Conservation (phyloP, 768 basidiomycete genomes). For the Rhodotorula diobovata region DNA sequence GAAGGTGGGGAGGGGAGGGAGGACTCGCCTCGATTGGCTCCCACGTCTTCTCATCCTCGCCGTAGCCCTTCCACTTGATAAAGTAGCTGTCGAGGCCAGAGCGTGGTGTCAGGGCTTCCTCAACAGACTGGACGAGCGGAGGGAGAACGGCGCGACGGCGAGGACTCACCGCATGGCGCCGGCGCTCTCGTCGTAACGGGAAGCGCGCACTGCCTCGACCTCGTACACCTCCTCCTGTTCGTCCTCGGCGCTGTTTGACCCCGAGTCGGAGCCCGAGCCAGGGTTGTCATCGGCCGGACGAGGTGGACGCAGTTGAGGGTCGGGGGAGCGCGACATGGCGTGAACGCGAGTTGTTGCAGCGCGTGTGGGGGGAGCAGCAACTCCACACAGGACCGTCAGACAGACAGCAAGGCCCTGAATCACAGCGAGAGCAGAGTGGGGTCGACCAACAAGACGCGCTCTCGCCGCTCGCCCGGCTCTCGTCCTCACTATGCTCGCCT, state of each 20-base stretch:
- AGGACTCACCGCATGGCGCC: background rate
- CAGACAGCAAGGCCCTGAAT: background rate
- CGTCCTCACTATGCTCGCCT: too few species aligned
- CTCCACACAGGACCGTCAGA: background rate
- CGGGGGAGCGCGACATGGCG: slow-evolving; percentile 5
- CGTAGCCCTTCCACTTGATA: slow-evolving; percentile 35
- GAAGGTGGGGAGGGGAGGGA: too few species aligned
- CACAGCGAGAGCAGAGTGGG: too few species aligned
- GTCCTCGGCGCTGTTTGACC: background rate
- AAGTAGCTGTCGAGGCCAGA: slow-evolving; percentile 1
- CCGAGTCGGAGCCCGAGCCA: background rate
- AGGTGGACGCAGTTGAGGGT: background rate
- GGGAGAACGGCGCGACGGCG: too few species aligned
- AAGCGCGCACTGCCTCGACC: slow-evolving; percentile 22
- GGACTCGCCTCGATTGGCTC: slow-evolving; percentile 11
- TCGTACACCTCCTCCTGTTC: slow-evolving; percentile 14
- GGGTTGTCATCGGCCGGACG: background rate
- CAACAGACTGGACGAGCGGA: background rate
- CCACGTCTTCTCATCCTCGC: slow-evolving; percentile 17
- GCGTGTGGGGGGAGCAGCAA: too few species aligned
- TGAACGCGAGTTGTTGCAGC: too few species aligned
- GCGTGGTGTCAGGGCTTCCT: too few species aligned
- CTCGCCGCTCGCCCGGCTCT: too few species aligned
- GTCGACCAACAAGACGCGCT: too few species aligned
- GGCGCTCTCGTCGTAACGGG: slow-evolving; percentile 3